Evolutionary conservation across 768 basidiomycete species (phyloP), one percentile per base, ranked within the genome.

Genomic region (Trametes coccinea): DNA sequence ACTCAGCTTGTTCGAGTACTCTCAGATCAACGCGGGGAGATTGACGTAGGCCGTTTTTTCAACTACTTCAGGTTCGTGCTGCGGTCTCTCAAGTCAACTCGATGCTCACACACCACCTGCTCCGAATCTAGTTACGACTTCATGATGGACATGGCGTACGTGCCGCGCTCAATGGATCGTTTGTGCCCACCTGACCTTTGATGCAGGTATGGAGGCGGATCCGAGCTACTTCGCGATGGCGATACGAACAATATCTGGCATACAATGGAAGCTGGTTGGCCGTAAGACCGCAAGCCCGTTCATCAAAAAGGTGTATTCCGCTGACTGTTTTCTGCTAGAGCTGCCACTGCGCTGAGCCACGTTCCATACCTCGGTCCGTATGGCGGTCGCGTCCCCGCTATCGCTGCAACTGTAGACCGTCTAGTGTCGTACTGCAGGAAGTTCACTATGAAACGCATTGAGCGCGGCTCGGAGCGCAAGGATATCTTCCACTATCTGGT

Each of bases 401-500:
- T 45, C 2, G 44, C 54, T 11, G 48, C 41, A 5, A 27, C 17
- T 8, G 17, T 51, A 7, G 44, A 44, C 0, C 17, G 33, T 8
- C 14, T 61, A 7, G 11, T 56, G 3, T n/a, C 29, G 0, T 29
- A 45, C 31, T 44, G 54, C 27, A 14, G 33, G 5, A 9, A 41
- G 9, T 34, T 50, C 2, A 30, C 43, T 2, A 37, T 34, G 33
- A 11, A 22, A 53, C 59, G 70, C 5, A 41, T 65, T 13, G n/a
- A 56, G 27, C 44, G 73, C 52, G 78, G 79, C 5, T 78, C 81
- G 3, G 62, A 71, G 2, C 70, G 71, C 30, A 76, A 75, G 60
- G 79, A 80, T 56, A 61, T 81, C 0, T 82, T 80, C 60, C 77
- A 81, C 56, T 72, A 82, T 60, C 67, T 81, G 53, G 80, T 79